phyloP scores from a whole-genome alignment of 805 yeast species.

The Lipomyces kockii region DNA sequence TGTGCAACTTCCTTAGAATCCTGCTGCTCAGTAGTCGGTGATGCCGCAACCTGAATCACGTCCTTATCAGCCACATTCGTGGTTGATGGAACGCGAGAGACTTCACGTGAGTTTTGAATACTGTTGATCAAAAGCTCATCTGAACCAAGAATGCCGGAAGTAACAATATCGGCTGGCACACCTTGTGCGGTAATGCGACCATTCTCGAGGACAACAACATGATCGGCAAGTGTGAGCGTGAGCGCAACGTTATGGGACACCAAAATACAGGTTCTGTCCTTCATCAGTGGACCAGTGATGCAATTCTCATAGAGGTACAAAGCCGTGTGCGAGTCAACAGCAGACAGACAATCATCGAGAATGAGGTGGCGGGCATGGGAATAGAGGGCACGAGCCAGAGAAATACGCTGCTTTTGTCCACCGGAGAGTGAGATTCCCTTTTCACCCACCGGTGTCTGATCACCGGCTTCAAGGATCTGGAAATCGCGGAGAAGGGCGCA shows the following conservation, averaged over 20 bases:
- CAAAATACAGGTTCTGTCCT: constrained; percentile 81
- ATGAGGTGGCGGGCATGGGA: constrained; percentile 80
- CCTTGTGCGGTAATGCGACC: constrained; percentile 67
- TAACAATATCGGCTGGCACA: constrained; percentile 50
- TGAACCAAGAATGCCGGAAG: constrained; percentile 75
- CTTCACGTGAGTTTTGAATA: constrained; percentile 39
- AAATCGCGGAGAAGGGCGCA: constrained; percentile 89
- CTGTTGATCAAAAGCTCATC: constrained; percentile 49
- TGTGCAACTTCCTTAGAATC: constrained; percentile 87
- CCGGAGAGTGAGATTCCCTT: constrained; percentile 96
- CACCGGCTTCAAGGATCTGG: constrained; percentile 85
- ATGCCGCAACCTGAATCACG: constrained; percentile 64
- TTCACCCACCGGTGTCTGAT: constrained; percentile 93
- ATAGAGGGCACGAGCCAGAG: constrained; percentile 91
- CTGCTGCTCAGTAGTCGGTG: constrained; percentile 82
- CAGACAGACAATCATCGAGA: constrained; percentile 92
- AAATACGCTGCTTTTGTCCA: constrained; percentile 96
- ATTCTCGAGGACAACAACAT: constrained; percentile 80
- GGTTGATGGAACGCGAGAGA: constrained; percentile 67
- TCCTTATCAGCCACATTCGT: constrained; percentile 80
- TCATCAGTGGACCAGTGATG: constrained; percentile 85
- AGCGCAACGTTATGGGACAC: constrained; percentile 95
- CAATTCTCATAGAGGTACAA: constrained; percentile 90
- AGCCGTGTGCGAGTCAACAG: constrained; percentile 97
- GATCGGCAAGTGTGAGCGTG: constrained; percentile 79